Evolutionary conservation across 176 grass and related monocot genomes (phyloP), one percentile per base, ranked within the genome.

Genomic region (Carex littledalei): DNA sequence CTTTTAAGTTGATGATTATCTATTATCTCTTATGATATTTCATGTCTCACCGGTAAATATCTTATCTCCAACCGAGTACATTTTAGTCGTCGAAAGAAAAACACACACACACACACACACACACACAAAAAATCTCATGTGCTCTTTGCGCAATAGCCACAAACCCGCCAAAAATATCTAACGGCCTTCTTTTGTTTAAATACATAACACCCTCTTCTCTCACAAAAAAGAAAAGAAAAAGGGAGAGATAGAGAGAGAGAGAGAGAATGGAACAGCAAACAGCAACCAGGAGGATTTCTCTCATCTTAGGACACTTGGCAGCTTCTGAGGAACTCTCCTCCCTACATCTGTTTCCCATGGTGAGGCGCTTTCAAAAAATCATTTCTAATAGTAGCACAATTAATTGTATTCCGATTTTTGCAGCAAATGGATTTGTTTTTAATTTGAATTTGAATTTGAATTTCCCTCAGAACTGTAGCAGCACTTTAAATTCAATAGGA

Each of bases 381-480:
- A 49, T 49, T 49, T 11, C 41, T 43, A 39, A 39, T 39, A 39
- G 37, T 39, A 39, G 37, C 37, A 39, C 37, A 39, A 39, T 39
- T 39, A 39, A 39, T 39, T 41, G 24, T 24, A 24, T 24, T 24
- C 24, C 24, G 24, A 24, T 24, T 24, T 26, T 47, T 47, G 45
- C 45, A 47, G 8, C 8, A 47, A 47, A 47, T 47, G 45, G 45
- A 47, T 47, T 2, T 50, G 47, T 11, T 50, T 64, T 76, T 5
- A 12, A 10, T 49, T 76, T 39, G 37, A 39, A 6, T 47, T 73
- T 67, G 31, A 65, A 75, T 55, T 81, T 61, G 47, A 50, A 50
- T 41, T 41, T 55, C 12, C 13, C 60, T 75, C 85, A 88, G 86
- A 88, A 60, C 34, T 88, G 86, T 65, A 88, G 86, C 34, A 84